Evolutionary conservation across 1,139 yeast genomes (phyloP).

Genomic region (Candida sp.): DNA sequence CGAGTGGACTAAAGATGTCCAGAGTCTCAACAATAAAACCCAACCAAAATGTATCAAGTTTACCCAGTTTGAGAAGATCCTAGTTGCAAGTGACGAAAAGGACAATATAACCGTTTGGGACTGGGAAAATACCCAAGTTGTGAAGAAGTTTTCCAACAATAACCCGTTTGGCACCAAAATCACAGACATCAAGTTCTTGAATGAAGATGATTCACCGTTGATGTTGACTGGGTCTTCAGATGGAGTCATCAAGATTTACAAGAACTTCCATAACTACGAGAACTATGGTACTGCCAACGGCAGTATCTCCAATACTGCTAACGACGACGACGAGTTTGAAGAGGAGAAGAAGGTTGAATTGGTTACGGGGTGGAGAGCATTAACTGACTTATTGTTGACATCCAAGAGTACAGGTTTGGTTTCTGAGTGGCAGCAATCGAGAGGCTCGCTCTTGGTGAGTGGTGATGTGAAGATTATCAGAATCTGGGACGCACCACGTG

Average conservation of each 20-base stretch:
- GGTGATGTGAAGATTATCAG: conserved; percentile 95
- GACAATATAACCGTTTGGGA: conserved; percentile 90
- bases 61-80: conserved; percentile 88
- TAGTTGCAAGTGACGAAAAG: conserved; percentile 83
- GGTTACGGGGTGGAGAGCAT: conserved; percentile 92
- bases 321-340: conserved; percentile 32
- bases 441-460: conserved; percentile 90
- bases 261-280: conserved; percentile 66
- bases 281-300: conserved; percentile 14
- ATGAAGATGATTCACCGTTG: conserved; percentile 91
- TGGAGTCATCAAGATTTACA: conserved; percentile 88
- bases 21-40: conserved; percentile 69
- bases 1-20: conserved; percentile 77
- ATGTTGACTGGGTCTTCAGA: conserved; percentile 91
- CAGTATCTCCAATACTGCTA: neutral
- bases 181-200: conserved; percentile 83
- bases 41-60: conserved; percentile 83
- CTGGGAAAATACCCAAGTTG: conserved; percentile 65
- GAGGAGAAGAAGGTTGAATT: conserved; percentile 50
- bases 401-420: conserved; percentile 85
- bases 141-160: conserved; percentile 79
- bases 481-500: conserved; percentile 98
- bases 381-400: conserved; percentile 81
- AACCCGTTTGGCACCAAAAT: conserved; percentile 89
- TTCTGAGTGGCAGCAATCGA: conserved; percentile 96